Base-by-base conservation (phyloP, 2,329 filamentous ascomycete species). In the Tetracladium maxilliforme region DNA sequence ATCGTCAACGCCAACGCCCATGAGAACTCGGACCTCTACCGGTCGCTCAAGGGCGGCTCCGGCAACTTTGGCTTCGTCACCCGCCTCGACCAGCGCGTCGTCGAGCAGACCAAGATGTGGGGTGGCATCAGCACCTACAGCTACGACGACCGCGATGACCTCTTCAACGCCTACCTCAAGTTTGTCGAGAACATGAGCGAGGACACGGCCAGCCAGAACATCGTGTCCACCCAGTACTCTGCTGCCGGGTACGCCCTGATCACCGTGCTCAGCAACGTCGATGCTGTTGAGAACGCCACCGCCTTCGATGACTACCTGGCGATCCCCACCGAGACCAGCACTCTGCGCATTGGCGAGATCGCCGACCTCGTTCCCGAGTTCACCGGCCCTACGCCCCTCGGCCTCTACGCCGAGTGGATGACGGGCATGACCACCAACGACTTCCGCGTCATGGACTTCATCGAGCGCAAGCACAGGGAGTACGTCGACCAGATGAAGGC, bases 31-130 rank as follows among this genome's bases (percentile, higher is more conserved):
- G 64, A 70, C 28, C 47, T 73, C 6, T 70, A 51, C 42, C 49
- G 48, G 33, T 62, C 58, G 1, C 51, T 71, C 4, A 58, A 60
- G 28, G 68, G 66, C 7, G 66, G 68, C 10, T 57, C 59, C n/a
- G 64, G 57, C 42, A 69, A 65, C 38, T 68, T 61, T 31, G 65
- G 63, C 22, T 51, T 64, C 32, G 54, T 63, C 6, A 59, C 58
- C 8, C 46, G 47, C 6, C 61, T 59, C 34, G 38, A 53, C 63
- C 10, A 44, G 54, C 33, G 53, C 52, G 0, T 49, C 9, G 23
- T 21, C 10, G 23, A 24, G 11, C 14, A 21, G 7, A 17, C n/a
- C 9, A 22, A 19, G 18, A 19, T 19, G 9, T 19, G 18, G 18
- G 18, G 18, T 11, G 18, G 18, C 18, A 11, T 19, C 11, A 11